These are phyloP conservation scores for Aureobasidium lini DNA, from an alignment of 2,329 filamentous ascomycete genomes.

Conservation along the genomic window DNA sequence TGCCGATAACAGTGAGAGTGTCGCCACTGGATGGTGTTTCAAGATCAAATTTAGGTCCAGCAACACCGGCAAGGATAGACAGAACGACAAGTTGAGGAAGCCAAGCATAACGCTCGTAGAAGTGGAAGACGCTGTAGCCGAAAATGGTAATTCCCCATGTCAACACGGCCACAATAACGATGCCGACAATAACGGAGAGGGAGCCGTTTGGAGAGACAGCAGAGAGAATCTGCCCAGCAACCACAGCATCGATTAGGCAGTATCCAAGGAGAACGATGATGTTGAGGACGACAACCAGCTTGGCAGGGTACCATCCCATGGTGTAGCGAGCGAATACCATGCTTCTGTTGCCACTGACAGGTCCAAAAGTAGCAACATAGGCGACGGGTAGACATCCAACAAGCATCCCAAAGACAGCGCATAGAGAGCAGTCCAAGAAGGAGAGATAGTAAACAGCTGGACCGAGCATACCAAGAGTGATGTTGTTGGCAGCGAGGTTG, in stretches of 20 bases:
- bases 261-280: conserved; percentile 56
- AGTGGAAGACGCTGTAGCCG: conserved; percentile 60
- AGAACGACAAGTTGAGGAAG: conserved; percentile 55
- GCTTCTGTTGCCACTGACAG: conserved; percentile 53
- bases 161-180: conserved; percentile 56
- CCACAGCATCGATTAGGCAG: conserved; percentile 55
- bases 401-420: conserved; percentile 50
- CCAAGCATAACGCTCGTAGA: conserved; percentile 62
- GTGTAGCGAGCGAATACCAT: conserved; percentile 55
- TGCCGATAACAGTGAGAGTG: conserved; percentile 44
- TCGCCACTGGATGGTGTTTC: conserved; percentile 45
- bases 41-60: conserved; percentile 53
- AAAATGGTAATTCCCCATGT: conserved; percentile 59
- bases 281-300: conserved; percentile 56
- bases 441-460: conserved; percentile 51
- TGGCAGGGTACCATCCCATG: conserved; percentile 60
- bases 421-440: conserved; percentile 50
- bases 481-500: conserved; percentile 57
- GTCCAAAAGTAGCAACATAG: conserved; percentile 57
- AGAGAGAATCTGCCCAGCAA: conserved; percentile 61
- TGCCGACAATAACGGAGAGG: conserved; percentile 58
- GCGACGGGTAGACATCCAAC: conserved; percentile 49
- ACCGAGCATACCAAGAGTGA: conserved; percentile 57
- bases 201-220: conserved; percentile 52
- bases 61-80: conserved; percentile 54